These are phyloP conservation scores for Wickerhamomyces rabaulensis DNA, from an alignment of 805 yeast genomes.

Conservation along the genomic window DNA sequence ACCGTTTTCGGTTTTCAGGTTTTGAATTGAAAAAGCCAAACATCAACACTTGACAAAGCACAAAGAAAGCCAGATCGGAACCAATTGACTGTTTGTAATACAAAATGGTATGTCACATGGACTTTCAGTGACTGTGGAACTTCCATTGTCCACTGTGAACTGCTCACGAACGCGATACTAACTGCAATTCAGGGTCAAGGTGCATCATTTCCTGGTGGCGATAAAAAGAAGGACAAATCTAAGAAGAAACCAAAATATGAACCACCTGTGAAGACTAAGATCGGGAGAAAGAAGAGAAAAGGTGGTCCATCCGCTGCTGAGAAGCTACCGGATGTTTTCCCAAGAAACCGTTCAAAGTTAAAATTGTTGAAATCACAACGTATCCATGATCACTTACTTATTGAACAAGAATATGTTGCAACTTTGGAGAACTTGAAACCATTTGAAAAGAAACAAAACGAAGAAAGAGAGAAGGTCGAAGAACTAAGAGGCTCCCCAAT, in stretches of 20 bases:
- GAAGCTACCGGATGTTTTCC: conserved; percentile 82
- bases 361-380: conserved; percentile 90
- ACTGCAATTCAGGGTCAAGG: conserved; percentile 41
- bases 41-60: neutral
- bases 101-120: conserved; percentile 2
- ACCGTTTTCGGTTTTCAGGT: neutral
- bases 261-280: conserved; percentile 94
- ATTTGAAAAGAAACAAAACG: conserved; percentile 93
- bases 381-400: conserved; percentile 88
- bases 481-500: conserved; percentile 95
- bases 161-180: neutral
- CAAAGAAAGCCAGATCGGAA: neutral
- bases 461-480: conserved; percentile 91
- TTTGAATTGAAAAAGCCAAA: neutral
- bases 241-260: conserved; percentile 94
- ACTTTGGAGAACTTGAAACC: conserved; percentile 94
- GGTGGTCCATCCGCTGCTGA: conserved; percentile 81
- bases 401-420: conserved; percentile 94
- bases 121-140: neutral
- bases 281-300: conserved; percentile 89
- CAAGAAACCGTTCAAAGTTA: conserved; percentile 90
- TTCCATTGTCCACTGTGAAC: neutral
- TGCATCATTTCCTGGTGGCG: conserved; percentile 45
- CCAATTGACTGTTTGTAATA: neutral
- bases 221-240: conserved; percentile 54